Evolutionary conservation across 345 rosid species (phyloP).

Genomic region (Hevea brasiliensis): DNA sequence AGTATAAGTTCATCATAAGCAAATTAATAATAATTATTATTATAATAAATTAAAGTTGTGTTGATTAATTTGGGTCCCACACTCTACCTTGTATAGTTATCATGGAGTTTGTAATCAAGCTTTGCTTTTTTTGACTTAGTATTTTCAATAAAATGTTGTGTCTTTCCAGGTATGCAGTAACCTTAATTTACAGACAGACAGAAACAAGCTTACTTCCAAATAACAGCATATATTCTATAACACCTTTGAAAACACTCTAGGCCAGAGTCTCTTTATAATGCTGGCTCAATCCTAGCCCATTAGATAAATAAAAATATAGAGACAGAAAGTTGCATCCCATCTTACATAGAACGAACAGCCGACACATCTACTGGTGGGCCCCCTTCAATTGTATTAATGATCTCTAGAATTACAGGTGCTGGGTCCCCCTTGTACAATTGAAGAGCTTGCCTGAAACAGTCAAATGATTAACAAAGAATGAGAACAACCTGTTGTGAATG

Average conservation of each 20-base stretch:
- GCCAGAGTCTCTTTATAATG: neutral
- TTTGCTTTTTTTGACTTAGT: neutral
- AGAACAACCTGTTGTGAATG: neutral
- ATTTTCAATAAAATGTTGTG: neutral
- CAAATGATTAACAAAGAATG: slow-evolving; percentile 18
- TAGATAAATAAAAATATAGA: slow-evolving; percentile 1
- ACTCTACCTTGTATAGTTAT: too few species aligned
- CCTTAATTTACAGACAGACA: neutral
- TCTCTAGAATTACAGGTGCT: slow-evolving; percentile 70
- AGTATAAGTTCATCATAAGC: too few species aligned
- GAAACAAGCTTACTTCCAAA: neutral
- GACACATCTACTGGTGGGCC: slow-evolving; percentile 95
- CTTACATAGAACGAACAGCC: slow-evolving; percentile 89
- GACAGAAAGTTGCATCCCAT: slow-evolving; percentile 6
- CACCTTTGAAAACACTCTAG: neutral
- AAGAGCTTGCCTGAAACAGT: slow-evolving; percentile 84
- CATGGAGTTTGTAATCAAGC: neutral
- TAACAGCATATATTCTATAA: neutral
- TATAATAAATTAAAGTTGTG: too few species aligned
- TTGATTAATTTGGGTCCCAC: too few species aligned
- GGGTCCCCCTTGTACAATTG: slow-evolving; percentile 74
- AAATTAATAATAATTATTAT: too few species aligned
- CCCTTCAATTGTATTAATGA: slow-evolving; percentile 91
- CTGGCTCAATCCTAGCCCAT: slow-evolving; percentile 12
- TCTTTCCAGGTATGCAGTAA: neutral